These are phyloP conservation scores for Priceomyces haplophilus DNA, from an alignment of 805 yeast species.

Conservation along the genomic window DNA sequence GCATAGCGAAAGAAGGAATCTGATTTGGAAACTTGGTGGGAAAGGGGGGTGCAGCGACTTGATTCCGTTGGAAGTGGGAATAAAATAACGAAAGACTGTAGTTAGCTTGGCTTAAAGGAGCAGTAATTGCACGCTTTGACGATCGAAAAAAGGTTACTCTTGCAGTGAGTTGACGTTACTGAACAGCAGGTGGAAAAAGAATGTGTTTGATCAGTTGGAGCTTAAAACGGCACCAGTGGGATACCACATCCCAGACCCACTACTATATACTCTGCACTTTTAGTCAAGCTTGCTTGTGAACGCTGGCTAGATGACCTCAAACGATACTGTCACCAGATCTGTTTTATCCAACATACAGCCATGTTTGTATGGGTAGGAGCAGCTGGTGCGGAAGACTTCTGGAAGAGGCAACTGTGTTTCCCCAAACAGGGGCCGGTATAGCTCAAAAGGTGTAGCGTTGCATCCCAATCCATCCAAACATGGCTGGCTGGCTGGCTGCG, in stretches of 20 bases:
- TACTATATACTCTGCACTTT: not conserved
- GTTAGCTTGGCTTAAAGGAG: slow-evolving; percentile 8
- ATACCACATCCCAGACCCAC: not conserved
- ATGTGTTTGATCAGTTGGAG: too few relatives aligned
- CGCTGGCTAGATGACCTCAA: not conserved
- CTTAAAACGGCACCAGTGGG: not conserved
- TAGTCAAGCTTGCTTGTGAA: not conserved
- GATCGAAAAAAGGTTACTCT: not conserved
- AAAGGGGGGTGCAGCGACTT: too few relatives aligned
- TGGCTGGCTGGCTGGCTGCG: slow-evolving; percentile 10
- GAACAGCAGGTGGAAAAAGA: not conserved
- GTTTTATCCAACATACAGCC: not conserved
- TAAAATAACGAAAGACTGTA: slow-evolving; percentile 17
- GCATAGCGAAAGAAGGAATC: slow-evolving; percentile 17
- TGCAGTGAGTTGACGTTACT: not conserved
- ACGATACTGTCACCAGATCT: not conserved
- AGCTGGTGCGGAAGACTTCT: too few relatives aligned
- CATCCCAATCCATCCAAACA: not conserved
- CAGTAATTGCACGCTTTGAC: not conserved
- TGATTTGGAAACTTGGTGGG: too few relatives aligned
- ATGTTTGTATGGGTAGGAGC: not conserved
- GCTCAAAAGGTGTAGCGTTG: not conserved
- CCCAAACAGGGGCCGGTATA: not conserved
- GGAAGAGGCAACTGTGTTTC: too few relatives aligned
- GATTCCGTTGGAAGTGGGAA: too few relatives aligned